Evolutionary conservation across 352 stramenopile genomes (phyloP), one percentile per base, ranked within the genome.

Genomic region (Ophiocytium majus): DNA sequence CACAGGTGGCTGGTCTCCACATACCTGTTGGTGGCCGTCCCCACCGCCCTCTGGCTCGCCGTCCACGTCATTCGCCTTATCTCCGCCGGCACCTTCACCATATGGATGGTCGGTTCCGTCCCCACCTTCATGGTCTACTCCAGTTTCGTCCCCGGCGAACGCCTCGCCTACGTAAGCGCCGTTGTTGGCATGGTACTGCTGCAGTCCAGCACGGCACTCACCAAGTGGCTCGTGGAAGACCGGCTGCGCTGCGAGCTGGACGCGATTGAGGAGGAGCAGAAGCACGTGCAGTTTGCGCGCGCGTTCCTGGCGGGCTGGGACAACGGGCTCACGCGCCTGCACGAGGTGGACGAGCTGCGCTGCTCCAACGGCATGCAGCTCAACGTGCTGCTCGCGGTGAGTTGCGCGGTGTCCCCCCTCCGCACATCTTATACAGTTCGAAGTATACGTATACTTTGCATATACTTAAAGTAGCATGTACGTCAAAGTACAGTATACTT

Each of bases 291-390:
- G 32, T 84, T 87, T 75, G 83, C 83, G 10, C 80, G 83, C 23
- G 85, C 83, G 10, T 87, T 87, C n/a, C 83, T 87, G 9, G 80
- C 85, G 0, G 83, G 83, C 50, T 87, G 83, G 83, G 83, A 87
- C 74, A 87, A 87, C 79, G 79, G 33, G 10, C 14, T 81, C 17
- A 33, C 23, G 0, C n/a, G 32, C 9, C 9, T 33, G 79, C 43
- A 85, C 63, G 83, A 87, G 43, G 83, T 87, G 79, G 83, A 87
- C 19, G 83, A 87, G 23, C 76, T 86, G 33, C 10, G 80, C 19
- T n/a, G 80, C 10, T 87, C 83, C 35, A 87, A 87, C 79, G 83
- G 83, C 0, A 79, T 87, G 63, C 78, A 76, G 64, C 64, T 76
- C 5, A 17, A 5, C 31, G 34, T 76, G 5, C 64, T 76, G 5